Conservation (phyloP, 192 early-diverging fungal species). For the Rhizoclosmatium sp. region DNA sequence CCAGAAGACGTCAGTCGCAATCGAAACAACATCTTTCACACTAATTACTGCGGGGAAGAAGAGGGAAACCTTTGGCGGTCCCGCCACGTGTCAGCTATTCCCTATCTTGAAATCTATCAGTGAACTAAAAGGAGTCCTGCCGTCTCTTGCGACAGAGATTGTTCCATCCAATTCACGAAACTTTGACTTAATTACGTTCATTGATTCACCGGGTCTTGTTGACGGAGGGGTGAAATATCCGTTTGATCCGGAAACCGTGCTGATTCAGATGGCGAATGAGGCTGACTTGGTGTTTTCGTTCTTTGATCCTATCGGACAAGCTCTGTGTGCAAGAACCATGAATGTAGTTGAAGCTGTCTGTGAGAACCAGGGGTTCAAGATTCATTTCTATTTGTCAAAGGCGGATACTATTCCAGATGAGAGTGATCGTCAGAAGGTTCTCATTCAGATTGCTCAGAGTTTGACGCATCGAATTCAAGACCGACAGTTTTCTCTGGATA, state of each 20-base stretch:
- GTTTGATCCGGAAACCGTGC: constrained; percentile 31
- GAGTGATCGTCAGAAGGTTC: constrained; percentile 23
- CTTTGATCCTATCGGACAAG: constrained; percentile 36
- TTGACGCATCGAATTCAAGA: constrained; percentile 25
- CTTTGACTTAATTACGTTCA: constrained; percentile 31
- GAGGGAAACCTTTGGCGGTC: constrained; percentile 26
- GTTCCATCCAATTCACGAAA: constrained; percentile 6
- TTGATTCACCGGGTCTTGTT: constrained; percentile 29
- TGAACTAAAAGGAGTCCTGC: constrained; percentile 14
- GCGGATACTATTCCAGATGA: constrained; percentile 33
- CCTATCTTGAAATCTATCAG: not conserved
- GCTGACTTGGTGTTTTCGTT: constrained; percentile 19
- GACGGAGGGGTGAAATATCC: constrained; percentile 34
- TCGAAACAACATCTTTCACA: constrained; percentile 32
- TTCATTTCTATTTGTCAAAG: constrained; percentile 29
- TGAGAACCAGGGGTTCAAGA: constrained; percentile 10
- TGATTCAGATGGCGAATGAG: constrained; percentile 7
- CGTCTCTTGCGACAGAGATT: constrained; percentile 21
- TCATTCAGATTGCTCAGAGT: constrained; percentile 36
- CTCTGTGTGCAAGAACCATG: constrained; percentile 24
- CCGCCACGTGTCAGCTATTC: constrained; percentile 23
- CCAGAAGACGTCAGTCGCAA: constrained; percentile 31
- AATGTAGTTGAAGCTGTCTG: constrained; percentile 25
- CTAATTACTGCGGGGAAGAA: constrained; percentile 21
- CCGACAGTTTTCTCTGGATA: constrained; percentile 27